Base-by-base conservation (phyloP, 1,284 basidiomycete species). In the Paramarasmius palmivorus region DNA sequence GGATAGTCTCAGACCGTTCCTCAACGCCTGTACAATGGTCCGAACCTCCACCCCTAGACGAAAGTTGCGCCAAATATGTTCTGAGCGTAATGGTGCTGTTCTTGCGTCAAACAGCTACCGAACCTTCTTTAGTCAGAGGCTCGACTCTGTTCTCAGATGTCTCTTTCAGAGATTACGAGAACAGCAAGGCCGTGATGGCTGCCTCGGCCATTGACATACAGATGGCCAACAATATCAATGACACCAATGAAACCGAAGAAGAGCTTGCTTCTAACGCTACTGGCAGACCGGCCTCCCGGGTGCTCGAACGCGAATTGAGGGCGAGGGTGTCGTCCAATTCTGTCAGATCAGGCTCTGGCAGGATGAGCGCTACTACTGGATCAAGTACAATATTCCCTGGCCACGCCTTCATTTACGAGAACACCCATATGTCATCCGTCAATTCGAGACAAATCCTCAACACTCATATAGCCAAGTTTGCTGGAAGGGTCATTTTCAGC, bases 51-150 rank as follows among this genome's bases (percentile, higher is more conserved):
- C 82, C 92, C 1, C 76, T 98, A 37, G 91, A 96, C 58, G 94
- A 96, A 59, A 79, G 81, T 39, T 88, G 92, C 59, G 93, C 92
- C n/a, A 85, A 84, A 65, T 93, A 95, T 65, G 78, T 94, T 37
- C 76, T 96, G 51, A 88, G 84, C 64, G 86, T 93, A 47, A 86
- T 94, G 81, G 80, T 92, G 20, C 73, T 89, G 41, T 92, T 92
- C 68, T 79, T 95, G 41, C 84, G 90, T 15, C 87, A 93, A 65
- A 86, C 87, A 0, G 77, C 84, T 1, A 73, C 79, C 26, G 83
- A 88, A 25, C 72, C 74, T 41, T 79, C 85, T 12, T 73, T 88
- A 17, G 77, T 79, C 64, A 82, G 84, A 56, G 78, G 84, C n/a
- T 79, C 81, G 19, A 83, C 79, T 58, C 72, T 81, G 23, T 83